Conservation (phyloP, 176 grass and related monocot species). For the Aechmea fasciata region DNA sequence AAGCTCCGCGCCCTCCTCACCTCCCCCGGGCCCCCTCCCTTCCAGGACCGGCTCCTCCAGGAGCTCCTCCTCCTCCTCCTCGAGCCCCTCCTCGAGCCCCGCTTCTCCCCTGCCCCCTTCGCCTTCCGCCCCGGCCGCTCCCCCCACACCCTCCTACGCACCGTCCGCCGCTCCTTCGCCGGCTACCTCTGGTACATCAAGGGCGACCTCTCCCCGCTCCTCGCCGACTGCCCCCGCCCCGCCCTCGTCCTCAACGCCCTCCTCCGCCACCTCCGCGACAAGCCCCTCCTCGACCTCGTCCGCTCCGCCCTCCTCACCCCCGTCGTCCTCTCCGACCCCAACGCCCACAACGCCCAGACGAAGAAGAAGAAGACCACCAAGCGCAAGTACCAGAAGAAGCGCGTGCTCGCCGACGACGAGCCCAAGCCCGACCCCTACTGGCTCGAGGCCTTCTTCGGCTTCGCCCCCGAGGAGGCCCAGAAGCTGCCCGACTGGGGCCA, state of each 20-base stretch:
- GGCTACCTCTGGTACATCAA: conserved; percentile 94
- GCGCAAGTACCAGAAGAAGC: conserved; percentile 92
- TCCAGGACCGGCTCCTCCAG: conserved; percentile 89
- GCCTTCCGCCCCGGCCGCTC: conserved; percentile 82
- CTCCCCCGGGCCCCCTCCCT: conserved; percentile 50
- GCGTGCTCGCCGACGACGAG: conserved; percentile 78
- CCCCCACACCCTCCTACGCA: conserved; percentile 59
- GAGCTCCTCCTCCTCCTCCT: conserved; percentile 88
- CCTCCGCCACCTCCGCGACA: conserved; percentile 79
- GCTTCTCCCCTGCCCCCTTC: conserved; percentile 73
- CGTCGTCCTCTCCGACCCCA: conserved; percentile 35
- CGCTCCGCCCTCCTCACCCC: conserved; percentile 61
- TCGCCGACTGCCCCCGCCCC: conserved; percentile 44
- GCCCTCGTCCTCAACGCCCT: conserved; percentile 65
- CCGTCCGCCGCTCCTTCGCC: conserved; percentile 74
- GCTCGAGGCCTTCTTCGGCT: conserved; percentile 87
- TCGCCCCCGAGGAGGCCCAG: conserved; percentile 74
- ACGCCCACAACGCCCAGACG: conserved; percentile 38
- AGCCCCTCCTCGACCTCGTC: conserved; percentile 73
- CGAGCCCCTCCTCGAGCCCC: conserved; percentile 70
- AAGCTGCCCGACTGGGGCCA: conserved; percentile 81
- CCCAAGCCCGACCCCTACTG: conserved; percentile 93
- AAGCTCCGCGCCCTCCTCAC: conserved; percentile 81
- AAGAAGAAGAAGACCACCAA: conserved; percentile 62
- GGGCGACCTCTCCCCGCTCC: conserved; percentile 75